phyloP scores from a whole-genome alignment of 805 yeast species.

The Candida anglica region DNA sequence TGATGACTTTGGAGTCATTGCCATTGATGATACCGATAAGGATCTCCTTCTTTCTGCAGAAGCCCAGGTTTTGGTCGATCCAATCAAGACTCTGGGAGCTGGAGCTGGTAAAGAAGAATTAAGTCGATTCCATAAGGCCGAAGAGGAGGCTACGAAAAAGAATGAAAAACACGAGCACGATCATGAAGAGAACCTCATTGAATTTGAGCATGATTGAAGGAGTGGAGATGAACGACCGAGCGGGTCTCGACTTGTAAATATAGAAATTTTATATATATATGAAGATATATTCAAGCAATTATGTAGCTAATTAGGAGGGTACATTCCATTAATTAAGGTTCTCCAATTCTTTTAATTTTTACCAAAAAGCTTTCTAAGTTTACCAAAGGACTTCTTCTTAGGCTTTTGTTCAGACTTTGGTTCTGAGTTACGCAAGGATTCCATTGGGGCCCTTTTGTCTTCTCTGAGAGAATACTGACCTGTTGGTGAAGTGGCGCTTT shows the following conservation, averaged over 20 bases:
- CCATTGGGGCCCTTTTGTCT: slow-evolving; percentile 9
- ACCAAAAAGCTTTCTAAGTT: slow-evolving; percentile 38
- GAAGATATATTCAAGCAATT: too few species aligned
- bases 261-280: too few species aligned
- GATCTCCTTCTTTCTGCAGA: slow-evolving; percentile 50
- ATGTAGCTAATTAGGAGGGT: too few species aligned
- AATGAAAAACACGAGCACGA: too few species aligned
- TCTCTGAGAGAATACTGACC: slow-evolving; percentile 6
- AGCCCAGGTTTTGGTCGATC: slow-evolving; percentile 35
- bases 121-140: slow-evolving; percentile 23
- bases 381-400: slow-evolving; percentile 36
- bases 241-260: too few species aligned
- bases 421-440: slow-evolving; percentile 5
- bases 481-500: too few species aligned
- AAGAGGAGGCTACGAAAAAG: slow-evolving; percentile 9
- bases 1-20: slow-evolving; percentile 39
- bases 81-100: slow-evolving; percentile 12
- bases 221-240: too few species aligned
- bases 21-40: slow-evolving; percentile 40
- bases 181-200: slow-evolving; percentile 33
- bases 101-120: too few species aligned
- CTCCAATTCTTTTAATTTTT: slow-evolving; percentile 7
- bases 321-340: too few species aligned
- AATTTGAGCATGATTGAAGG: slow-evolving; percentile 35
- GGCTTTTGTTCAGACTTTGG: slow-evolving; percentile 12